phyloP scores from a whole-genome alignment of 352 stramenopile genomes.

The Phytopythium delawarense region DNA sequence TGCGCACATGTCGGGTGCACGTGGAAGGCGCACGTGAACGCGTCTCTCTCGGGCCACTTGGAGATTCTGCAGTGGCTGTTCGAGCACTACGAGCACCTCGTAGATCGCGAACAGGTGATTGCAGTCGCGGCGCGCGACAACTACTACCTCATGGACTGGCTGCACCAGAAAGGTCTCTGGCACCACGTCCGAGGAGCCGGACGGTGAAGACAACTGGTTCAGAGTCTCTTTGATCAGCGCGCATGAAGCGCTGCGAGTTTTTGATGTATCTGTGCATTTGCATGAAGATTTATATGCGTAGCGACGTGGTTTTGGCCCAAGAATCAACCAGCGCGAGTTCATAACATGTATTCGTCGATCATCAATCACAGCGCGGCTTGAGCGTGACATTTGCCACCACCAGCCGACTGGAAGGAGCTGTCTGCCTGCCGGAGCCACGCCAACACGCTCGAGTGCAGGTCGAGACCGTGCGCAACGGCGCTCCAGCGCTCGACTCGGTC shows the following conservation, averaged over 20 bases:
- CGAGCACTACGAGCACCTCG: background rate
- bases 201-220: background rate
- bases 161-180: slow-evolving; percentile 6
- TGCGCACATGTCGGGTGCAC: background rate
- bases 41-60: background rate
- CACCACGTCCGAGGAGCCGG: background rate
- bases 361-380: background rate
- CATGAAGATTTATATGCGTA: background rate
- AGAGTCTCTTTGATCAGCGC: background rate
- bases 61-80: slow-evolving; percentile 5
- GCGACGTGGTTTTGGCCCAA: background rate
- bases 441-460: slow-evolving; percentile 4
- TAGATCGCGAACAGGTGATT: slow-evolving; percentile 1
- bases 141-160: slow-evolving; percentile 7
- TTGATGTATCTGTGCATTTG: background rate
- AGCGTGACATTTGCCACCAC: background rate
- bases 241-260: background rate
- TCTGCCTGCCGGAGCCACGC: slow-evolving; percentile 1
- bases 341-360: background rate
- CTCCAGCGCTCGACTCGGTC: slow-evolving; percentile 14
- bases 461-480: background rate
- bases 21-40: slow-evolving; percentile 6
- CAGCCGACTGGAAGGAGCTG: background rate
- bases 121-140: slow-evolving; percentile 2
- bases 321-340: background rate